These are phyloP conservation scores for Lanmaoa pseudosensibilis DNA, from an alignment of 768 basidiomycete species.

Conservation along the genomic window DNA sequence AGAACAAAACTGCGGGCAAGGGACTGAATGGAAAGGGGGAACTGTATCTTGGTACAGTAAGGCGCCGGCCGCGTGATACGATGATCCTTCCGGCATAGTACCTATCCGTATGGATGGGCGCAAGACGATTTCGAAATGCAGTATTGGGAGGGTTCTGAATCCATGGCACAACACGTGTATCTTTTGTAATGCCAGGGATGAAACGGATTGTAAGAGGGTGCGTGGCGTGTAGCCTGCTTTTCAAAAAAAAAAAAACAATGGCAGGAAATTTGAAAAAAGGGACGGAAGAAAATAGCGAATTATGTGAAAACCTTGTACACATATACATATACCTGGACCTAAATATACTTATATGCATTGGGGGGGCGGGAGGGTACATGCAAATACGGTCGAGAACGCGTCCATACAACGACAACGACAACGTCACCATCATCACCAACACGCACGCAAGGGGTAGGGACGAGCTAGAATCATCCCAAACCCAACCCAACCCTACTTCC, in stretches of 20 bases:
- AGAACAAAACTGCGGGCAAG: no score
- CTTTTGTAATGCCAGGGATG: neutral
- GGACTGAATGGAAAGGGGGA: no score
- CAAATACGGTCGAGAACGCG: slow-evolving; percentile 4
- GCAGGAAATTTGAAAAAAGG: neutral
- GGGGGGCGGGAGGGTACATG: slow-evolving; percentile 1
- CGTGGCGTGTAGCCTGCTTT: neutral
- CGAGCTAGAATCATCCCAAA: neutral
- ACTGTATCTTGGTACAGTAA: no score
- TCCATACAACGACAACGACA: slow-evolving; percentile 5
- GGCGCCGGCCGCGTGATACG: no score
- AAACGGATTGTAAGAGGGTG: neutral
- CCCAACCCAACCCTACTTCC: neutral
- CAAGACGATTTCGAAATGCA: slow-evolving; percentile 9
- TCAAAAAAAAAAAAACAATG: neutral
- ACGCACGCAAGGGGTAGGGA: slow-evolving; percentile 3
- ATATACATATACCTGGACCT: slow-evolving; percentile 15
- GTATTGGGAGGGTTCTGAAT: neutral
- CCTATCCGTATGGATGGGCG: slow-evolving; percentile 9
- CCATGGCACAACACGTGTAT: slow-evolving; percentile 9
- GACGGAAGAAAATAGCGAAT: neutral
- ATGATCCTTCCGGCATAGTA: slow-evolving; percentile 22
- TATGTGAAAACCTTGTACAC: slow-evolving; percentile 7
- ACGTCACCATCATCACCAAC: neutral
- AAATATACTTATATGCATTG: slow-evolving; percentile 11